Evolutionary conservation across 2,329 filamentous ascomycete species (phyloP), one percentile per base, ranked within the genome.

Genomic region (Talaromyces sp.): DNA sequence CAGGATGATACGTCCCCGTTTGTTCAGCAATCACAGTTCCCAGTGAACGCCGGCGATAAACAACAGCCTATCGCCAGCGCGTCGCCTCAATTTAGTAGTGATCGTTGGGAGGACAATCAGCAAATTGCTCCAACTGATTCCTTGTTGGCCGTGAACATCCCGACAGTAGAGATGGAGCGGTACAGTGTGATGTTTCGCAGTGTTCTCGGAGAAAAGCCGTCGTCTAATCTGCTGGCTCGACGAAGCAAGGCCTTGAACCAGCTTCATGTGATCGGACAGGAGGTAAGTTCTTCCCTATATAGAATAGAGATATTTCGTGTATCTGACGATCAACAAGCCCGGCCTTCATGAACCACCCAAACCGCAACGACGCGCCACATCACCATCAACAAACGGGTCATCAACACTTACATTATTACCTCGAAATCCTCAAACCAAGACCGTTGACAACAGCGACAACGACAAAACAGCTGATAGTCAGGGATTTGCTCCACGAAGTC

Each of bases 131-230:
- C 11, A 13, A 35, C n/a, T 21, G 28, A 50, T 39, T 43, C 57
- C 5, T 71, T 87, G 6, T 76, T 97, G 19, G 81, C 91, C 65
- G 81, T 97, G 15, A 84, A 92, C 54, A 94, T 97, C 58, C 92
- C 93, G 0, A 82, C 83, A 52, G 81, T 89, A 57, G 84, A 88
- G 62, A 80, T 97, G 80, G 93, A 97, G 70, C 81, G 93, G 51
- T 97, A 96, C 65, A 96, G 91, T 65, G 83, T 97, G 63, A 97
- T 97, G 92, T 97, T 97, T 68, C 85, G 87, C 57, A 83, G 83
- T 37, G 79, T 97, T 6, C 76, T 96, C 25, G 81, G 66, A 35
- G 68, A 70, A 84, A 61, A 70, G 61, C 63, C 68, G 33, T 63
- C 68, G 35, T 65, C 72, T 5, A 64, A 46, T 9, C 61, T 72